These are phyloP conservation scores for Xylariaceae sp. DNA, from an alignment of 2,329 filamentous ascomycete genomes.

Conservation along the genomic window DNA sequence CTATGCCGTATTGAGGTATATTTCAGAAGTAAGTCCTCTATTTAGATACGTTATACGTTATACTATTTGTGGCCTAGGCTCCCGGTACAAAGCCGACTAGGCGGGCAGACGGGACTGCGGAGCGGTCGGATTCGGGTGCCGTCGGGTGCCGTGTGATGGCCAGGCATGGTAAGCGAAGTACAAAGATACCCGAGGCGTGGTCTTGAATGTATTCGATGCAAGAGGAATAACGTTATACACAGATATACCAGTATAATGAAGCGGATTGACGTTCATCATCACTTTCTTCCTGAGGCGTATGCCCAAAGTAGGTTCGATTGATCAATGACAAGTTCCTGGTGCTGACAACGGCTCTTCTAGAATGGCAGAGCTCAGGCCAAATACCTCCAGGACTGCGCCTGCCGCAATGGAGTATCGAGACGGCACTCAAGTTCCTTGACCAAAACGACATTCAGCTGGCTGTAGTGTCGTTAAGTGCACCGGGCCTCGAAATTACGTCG, in stretches of 20 bases:
- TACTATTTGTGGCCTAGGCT: no score
- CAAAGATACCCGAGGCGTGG: no score
- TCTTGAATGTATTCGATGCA: background rate
- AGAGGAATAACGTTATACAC: background rate
- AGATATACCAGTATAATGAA: background rate
- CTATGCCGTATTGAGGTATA: no score
- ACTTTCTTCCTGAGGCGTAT: slow-evolving; percentile 16
- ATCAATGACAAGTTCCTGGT: background rate
- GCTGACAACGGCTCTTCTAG: background rate
- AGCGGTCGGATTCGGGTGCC: no score
- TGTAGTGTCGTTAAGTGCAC: slow-evolving; percentile 17
- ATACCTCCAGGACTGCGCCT: slow-evolving; percentile 18
- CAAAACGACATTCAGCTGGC: slow-evolving; percentile 8
- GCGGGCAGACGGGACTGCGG: no score
- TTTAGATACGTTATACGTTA: no score
- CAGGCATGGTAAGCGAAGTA: no score
- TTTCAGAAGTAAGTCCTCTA: no score
- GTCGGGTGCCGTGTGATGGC: no score
- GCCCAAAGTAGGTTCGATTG: slow-evolving; percentile 9
- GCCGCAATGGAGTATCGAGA: slow-evolving; percentile 14
- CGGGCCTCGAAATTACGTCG: slow-evolving; percentile 12
- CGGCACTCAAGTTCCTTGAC: slow-evolving; percentile 9
- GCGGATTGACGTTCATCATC: slow-evolving; percentile 20
- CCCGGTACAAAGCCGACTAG: no score
- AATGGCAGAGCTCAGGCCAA: slow-evolving; percentile 8